Conservation (phyloP, 148 eudicot genomes). For the Dianthus caryophyllus region DNA sequence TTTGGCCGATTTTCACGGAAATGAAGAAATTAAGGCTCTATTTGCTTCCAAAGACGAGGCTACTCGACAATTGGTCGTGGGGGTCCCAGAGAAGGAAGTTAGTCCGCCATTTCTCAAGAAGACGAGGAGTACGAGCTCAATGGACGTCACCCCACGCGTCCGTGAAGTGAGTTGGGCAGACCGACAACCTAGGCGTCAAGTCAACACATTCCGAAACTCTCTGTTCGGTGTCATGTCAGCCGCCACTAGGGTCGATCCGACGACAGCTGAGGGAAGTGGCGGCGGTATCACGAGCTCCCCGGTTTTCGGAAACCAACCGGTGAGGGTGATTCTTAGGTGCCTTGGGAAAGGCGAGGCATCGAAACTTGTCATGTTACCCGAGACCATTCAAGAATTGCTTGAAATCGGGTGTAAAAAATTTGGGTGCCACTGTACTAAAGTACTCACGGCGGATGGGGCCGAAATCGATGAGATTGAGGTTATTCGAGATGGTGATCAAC, state of each 20-base stretch:
- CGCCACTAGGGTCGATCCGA: constrained; percentile 41
- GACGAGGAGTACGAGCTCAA: constrained; percentile 39
- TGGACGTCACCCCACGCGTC: constrained; percentile 28
- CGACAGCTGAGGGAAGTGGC: constrained; percentile 14
- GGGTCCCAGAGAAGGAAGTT: constrained; percentile 16
- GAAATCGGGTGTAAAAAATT: constrained; percentile 51
- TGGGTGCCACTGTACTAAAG: constrained; percentile 37
- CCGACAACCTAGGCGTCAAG: constrained; percentile 32
- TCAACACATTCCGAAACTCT: constrained; percentile 48
- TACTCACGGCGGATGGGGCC: constrained; percentile 51
- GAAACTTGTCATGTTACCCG: constrained; percentile 51
- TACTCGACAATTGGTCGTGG: constrained; percentile 10
- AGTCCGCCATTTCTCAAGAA: constrained; percentile 32
- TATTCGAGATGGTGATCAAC: constrained; percentile 78
- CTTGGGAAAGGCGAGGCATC: constrained; percentile 32
- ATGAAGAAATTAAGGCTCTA: constrained; percentile 52
- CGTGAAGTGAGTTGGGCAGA: constrained; percentile 30
- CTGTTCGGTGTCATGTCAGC: constrained; percentile 60
- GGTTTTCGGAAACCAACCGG: constrained; percentile 12
- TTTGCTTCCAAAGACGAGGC: constrained; percentile 30
- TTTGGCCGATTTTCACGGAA: constrained; percentile 44
- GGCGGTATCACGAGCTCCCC: constrained; percentile 18
- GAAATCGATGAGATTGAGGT: constrained; percentile 54
- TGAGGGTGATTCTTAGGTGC: constrained; percentile 52
- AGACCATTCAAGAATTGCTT: constrained; percentile 54